These are phyloP conservation scores for Phytophthora hybrid DNA, from an alignment of 352 stramenopile species.

Conservation along the genomic window DNA sequence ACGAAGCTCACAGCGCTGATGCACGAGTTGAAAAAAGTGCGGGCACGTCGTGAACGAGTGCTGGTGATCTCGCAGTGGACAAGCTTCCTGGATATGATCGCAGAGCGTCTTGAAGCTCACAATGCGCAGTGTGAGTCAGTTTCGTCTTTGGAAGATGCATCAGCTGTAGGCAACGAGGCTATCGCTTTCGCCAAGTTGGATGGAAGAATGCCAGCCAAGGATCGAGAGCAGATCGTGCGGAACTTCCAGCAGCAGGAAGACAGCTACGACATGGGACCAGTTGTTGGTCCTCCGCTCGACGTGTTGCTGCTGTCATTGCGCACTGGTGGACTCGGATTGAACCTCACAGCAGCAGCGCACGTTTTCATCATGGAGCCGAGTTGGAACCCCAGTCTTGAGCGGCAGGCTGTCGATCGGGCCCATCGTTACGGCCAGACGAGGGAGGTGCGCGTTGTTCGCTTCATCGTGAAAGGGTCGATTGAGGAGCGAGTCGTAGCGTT, in stretches of 20 bases:
- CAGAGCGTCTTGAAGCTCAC: conserved; percentile 48
- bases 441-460: conserved; percentile 79
- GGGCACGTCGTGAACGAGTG: conserved; percentile 56
- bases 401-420: conserved; percentile 89
- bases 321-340: conserved; percentile 91
- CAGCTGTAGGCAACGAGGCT: conserved; percentile 5
- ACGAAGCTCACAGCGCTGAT: conserved; percentile 76
- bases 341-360: conserved; percentile 92
- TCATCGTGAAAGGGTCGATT: conserved; percentile 90
- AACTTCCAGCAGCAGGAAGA: conserved; percentile 63
- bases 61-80: conserved; percentile 93
- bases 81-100: conserved; percentile 83
- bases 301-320: conserved; percentile 91
- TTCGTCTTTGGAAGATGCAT: conserved; percentile 25
- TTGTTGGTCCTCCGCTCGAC: conserved; percentile 50
- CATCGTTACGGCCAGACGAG: conserved; percentile 89
- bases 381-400: conserved; percentile 93
- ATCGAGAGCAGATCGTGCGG: conserved; percentile 71
- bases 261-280: conserved; percentile 7
- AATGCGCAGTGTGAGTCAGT: conserved; percentile 40
- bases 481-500: conserved; percentile 91
- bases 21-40: conserved; percentile 56
- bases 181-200: conserved; percentile 70
- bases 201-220: conserved; percentile 61
- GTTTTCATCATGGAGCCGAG: conserved; percentile 95